Conservation (phyloP, 768 basidiomycete species). For the Suillus discolor region DNA sequence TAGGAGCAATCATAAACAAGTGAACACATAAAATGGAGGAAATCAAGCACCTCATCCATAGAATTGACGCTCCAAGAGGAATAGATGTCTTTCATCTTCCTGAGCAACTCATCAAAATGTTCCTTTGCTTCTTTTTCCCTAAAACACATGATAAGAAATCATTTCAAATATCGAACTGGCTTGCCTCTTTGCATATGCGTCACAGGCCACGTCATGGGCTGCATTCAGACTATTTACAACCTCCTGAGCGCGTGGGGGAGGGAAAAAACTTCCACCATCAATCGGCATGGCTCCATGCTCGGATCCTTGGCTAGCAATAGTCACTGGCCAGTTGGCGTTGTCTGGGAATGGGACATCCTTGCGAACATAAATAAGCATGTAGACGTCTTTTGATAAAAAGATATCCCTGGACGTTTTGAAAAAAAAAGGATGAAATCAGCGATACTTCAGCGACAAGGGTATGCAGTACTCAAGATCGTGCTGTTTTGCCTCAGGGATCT, state of each 20-base stretch:
- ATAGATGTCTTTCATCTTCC: constrained; percentile 62
- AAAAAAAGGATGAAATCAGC: constrained; percentile 19
- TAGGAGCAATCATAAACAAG: constrained; percentile 25
- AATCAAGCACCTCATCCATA: constrained; percentile 46
- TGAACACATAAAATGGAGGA: not conserved
- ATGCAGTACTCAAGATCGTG: constrained; percentile 6
- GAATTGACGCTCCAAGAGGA: constrained; percentile 57
- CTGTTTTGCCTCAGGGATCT: constrained; percentile 16
- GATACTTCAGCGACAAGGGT: constrained; percentile 66
- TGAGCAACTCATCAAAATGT: constrained; percentile 52
- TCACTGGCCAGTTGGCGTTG: constrained; percentile 18
- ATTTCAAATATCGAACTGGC: constrained; percentile 21
- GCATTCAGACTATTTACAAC: constrained; percentile 59
- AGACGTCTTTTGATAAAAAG: constrained; percentile 79
- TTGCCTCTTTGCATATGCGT: constrained; percentile 49
- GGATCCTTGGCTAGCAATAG: constrained; percentile 17
- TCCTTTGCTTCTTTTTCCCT: constrained; percentile 47
- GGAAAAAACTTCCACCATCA: constrained; percentile 34
- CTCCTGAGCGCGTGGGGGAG: constrained; percentile 57
- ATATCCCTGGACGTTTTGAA: constrained; percentile 43
- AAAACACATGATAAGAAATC: constrained; percentile 11
- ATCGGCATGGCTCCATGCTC: not conserved
- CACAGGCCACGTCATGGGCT: constrained; percentile 55
- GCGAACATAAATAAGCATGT: constrained; percentile 91
- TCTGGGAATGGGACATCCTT: constrained; percentile 28